Percentiles rank a stretch among this genome's conserved stretches.
Conservation (phyloP, 179 eudicot species). For the Beta macrorhiza region DNA sequence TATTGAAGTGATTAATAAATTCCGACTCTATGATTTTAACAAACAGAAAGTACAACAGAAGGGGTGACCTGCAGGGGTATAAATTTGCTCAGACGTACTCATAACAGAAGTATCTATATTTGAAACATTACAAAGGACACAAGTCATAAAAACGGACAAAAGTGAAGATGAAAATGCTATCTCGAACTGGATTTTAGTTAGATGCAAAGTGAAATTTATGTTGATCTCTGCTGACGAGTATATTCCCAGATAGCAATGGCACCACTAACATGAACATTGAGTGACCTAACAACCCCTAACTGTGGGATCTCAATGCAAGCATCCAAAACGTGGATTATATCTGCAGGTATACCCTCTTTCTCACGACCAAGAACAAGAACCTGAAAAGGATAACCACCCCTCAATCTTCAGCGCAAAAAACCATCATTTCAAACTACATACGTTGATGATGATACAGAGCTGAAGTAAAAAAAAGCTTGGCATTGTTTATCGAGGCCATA, state of each 20-base stretch:
- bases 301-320: slow-evolving; percentile 97
- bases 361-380: slow-evolving; percentile 96
- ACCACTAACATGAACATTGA: slow-evolving; percentile 98
- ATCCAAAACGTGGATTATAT: slow-evolving; percentile 82
- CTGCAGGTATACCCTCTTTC: slow-evolving; percentile 97
- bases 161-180: slow-evolving; percentile 2
- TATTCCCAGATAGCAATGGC: slow-evolving; percentile 98
- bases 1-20: background rate
- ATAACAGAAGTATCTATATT: background rate
- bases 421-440: background rate
- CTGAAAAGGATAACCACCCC: slow-evolving; percentile 36
- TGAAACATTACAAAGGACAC: slow-evolving; percentile 1
- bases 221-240: slow-evolving; percentile 83
- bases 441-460: background rate
- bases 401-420: background rate
- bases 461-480: background rate
- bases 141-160: background rate
- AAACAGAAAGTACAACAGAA: slow-evolving; percentile 3
- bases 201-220: slow-evolving; percentile 21
- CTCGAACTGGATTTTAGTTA: background rate
- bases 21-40: background rate
- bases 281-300: slow-evolving; percentile 89
- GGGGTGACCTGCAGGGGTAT: background rate
- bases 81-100: background rate
- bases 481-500: background rate